Evolutionary conservation across 805 yeast species (phyloP), one percentile per base, ranked within the genome.

Genomic region (Saturnispora silvae): DNA sequence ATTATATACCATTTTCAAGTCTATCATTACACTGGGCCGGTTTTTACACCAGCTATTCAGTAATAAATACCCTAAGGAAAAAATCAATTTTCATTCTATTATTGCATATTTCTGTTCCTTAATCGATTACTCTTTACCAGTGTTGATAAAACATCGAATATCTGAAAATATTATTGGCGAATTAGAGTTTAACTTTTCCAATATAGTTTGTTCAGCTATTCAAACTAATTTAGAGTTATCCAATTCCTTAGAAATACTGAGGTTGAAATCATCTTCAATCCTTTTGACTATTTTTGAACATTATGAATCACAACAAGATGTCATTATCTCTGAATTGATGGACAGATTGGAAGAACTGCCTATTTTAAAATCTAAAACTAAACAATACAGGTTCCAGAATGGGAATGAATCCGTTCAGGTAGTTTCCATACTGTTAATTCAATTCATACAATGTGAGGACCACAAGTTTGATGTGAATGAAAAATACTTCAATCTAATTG

Each of bases 291-390:
- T 75, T 9, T 75, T 71, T 49, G 47, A 50, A 25, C 52, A 49
- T 15, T 51, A 64, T 34, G 55, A 60, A 1, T 68, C 65, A 28
- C 94, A 84, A 48, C 58, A 81, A 38, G 55, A 57, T 1, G 79
- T 77, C 48, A 64, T 84, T 4, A 47, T 82, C 6, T 69, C 69
- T 37, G 92, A 84, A 50, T 47, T 81, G 2, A 47, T 79, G 10
- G 55, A 66, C 2, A 69, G 68, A 38, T 56, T 76, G 37, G 72
- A 70, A 33, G 64, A 60, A 17, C 47, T 77, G 3, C 71, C 81
- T 0, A 54, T 59, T 0, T 61, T 63, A 20, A 75, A 70, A 45
- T 29, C 53, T 0, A 40, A 46, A 4, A 64, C 76, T 0, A 59
- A 75, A 34, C 70, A 65, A 32, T 60, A 56, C 29, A 59, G 62